Base-by-base conservation (phyloP, 805 yeast genomes). In the Metschnikowia corniflorae region DNA sequence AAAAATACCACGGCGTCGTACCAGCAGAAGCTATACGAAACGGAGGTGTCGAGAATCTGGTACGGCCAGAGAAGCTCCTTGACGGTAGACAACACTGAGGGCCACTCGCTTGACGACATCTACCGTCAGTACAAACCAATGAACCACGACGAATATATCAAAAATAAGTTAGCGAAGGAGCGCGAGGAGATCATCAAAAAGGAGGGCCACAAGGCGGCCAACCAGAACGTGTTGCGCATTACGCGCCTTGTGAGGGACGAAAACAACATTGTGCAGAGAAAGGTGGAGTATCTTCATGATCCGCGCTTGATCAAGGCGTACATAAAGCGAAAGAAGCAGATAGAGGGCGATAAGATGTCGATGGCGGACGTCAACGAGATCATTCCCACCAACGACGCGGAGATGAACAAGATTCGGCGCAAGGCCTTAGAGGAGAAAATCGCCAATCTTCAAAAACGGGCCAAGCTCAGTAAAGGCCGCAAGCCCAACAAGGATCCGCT, bases 11-110 rank as follows among this genome's bases (percentile, higher is more conserved):
- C 69, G 7, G 70, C 71, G 0, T 59, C 68, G 4, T 62, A 65
- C 44, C 97, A 91, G 59, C 97, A 91, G 54, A 83, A 82, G 54
- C 78, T 93, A 2, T 93, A 93, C 52, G 96, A 91, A 44, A 89
- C 83, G 42, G 97, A 93, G 56, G 83, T 93, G 40, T 71, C 76
- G 24, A 74, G 87, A 36, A 88, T 89, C 18, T 93, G 98, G 98
- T 82, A 84, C 50, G 77, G 82, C 6, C 97, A 91, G 56, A 76
- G 80, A 33, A 70, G 73, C 41, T 71, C 80, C 8, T 64, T 89
- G 35, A 53, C 55, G 5, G 66, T 55, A 20, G 65, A 55, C 30
- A 50, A 50, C 20, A 57, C 63, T 31, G 65, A 61, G 7, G 71
- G 62, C 7, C 70, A 65, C 34, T 66, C 65, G 23, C 60, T 65